phyloP scores from a whole-genome alignment of 208 protist genomes.

The Tritrichomonas foetus region DNA sequence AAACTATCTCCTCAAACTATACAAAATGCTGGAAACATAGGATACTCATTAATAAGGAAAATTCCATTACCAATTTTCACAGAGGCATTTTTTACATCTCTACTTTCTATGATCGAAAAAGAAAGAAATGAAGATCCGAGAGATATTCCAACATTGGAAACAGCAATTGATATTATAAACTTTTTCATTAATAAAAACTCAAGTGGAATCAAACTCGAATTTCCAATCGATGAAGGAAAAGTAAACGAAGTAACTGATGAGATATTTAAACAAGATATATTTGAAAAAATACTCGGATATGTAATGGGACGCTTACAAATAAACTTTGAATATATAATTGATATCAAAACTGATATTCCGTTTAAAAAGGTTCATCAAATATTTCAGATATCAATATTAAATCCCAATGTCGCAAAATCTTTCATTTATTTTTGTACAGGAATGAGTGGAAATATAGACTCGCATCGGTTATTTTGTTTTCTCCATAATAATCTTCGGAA shows the following conservation, averaged over 20 bases:
- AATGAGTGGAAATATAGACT: neutral
- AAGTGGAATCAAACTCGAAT: neutral
- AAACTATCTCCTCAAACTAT: neutral
- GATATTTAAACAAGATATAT: neutral
- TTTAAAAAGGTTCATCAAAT: neutral
- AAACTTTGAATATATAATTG: neutral
- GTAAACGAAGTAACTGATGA: neutral
- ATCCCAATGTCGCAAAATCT: neutral
- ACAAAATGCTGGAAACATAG: neutral
- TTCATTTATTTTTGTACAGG: neutral
- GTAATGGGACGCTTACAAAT: neutral
- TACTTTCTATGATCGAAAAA: neutral
- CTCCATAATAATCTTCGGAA: neutral
- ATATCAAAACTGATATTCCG: neutral
- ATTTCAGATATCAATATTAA: neutral
- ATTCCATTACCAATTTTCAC: neutral
- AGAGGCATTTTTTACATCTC: neutral
- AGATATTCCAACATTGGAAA: neutral
- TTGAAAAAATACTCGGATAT: neutral
- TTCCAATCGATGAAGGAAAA: neutral
- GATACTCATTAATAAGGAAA: neutral
- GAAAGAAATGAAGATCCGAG: neutral
- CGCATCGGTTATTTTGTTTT: neutral
- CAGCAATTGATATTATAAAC: neutral
- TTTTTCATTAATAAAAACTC: neutral